phyloP scores from a whole-genome alignment of 495 filamentous ascomycete species.

The Xylaria intraflava region DNA sequence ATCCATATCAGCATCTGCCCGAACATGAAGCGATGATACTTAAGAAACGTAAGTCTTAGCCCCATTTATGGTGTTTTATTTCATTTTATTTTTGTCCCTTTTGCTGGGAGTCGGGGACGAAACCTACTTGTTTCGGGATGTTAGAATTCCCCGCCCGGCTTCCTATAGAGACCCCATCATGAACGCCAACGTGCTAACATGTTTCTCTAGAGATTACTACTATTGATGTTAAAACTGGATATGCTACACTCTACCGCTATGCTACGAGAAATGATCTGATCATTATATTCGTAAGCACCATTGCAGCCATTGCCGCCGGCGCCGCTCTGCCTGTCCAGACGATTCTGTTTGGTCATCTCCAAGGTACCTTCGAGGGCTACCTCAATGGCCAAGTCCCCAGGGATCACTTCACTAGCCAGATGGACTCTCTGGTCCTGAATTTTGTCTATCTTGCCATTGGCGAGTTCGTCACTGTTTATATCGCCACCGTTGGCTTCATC shows the following conservation, averaged over 20 bases:
- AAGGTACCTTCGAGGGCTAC: conserved; percentile 64
- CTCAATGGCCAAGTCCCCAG: conserved; percentile 41
- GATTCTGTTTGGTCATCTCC: conserved; percentile 71
- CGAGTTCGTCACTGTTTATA: conserved; percentile 75
- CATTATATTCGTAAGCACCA: conserved; percentile 58
- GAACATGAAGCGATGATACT: conserved; percentile 30
- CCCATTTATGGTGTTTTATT: neutral
- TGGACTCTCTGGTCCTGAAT: conserved; percentile 67
- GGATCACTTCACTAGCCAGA: conserved; percentile 50
- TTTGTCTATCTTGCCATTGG: conserved; percentile 86
- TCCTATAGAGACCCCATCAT: neutral
- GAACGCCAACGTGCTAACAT: neutral
- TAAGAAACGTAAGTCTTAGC: conserved; percentile 43
- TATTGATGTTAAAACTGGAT: conserved; percentile 56
- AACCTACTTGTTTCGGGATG: too few species aligned
- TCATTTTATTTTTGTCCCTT: neutral
- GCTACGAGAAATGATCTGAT: conserved; percentile 66
- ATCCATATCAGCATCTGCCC: conserved; percentile 52
- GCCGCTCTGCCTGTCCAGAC: conserved; percentile 86
- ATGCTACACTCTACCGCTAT: conserved; percentile 70
- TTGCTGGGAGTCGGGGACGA: too few species aligned
- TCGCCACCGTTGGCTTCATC: conserved; percentile 82
- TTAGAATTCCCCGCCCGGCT: neutral
- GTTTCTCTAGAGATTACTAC: conserved; percentile 51
- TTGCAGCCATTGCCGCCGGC: conserved; percentile 71